Base-by-base conservation (phyloP, 108 stramenopile species). In the Nitzschia sp. region DNA sequence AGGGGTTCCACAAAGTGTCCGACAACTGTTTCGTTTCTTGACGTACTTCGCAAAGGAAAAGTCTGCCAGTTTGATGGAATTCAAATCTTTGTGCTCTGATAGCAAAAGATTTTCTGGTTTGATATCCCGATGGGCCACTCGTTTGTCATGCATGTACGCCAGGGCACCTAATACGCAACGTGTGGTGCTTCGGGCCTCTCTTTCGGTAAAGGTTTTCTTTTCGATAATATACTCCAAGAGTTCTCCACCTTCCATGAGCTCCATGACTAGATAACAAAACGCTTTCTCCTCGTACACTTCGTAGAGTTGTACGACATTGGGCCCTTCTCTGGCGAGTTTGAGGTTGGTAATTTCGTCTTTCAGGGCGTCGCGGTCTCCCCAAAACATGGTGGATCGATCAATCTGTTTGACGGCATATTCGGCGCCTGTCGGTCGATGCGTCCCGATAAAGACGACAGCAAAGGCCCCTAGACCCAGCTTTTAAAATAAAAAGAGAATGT, bases 91-190 rank as follows among this genome's bases (percentile, higher is more conserved):
- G 95, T 99, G 66, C 96, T 77, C 61, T 84, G 82, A 84, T 29
- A 81, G 56, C 61, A 81, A 48, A 27, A 81, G 54, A 65, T 90
- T 86, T 53, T 90, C 88, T 26, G 88, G 85, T 57, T 86, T 90
- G 74, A 99, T 98, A 79, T 99, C 98, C 21, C 98, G 88, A 77
- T 99, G 97, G 21, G 83, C 90, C 9, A 96, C 84, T 45, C 78
- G 64, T 52, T 78, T 65, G 2, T 64, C 54, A 70, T 98, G 98
- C 78, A 91, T 86, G 74, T 94, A 94, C 9, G 80, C 70, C 36
- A 98, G 62, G 6, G 93, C 93, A 4, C 71, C 56, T 57, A 89
- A 72, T n/a, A 97, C 75, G 27, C 84, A 82, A 3, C 62, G 54
- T 47, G 78, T 69, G 46, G 67, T 71, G 47, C 77, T 68, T 0